Conservation (phyloP, 2,329 filamentous ascomycete species). For the Penicillium sp. region DNA sequence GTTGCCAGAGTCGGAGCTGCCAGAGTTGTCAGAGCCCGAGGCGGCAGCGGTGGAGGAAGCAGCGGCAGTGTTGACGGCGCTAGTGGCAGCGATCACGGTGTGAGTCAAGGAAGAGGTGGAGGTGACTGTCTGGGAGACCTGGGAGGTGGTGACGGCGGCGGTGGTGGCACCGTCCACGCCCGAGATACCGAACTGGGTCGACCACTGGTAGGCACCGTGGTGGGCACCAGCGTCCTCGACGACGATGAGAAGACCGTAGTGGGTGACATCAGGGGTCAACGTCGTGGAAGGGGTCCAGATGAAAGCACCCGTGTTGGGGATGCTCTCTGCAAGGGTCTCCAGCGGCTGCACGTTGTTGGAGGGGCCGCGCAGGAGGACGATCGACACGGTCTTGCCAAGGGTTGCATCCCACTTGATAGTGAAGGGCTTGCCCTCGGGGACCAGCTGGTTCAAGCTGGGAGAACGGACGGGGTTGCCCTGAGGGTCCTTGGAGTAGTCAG, state of each 20-base stretch:
- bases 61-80: conserved; percentile 7
- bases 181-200: conserved; percentile 56
- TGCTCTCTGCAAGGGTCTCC: conserved; percentile 47
- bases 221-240: conserved; percentile 50
- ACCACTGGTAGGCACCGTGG: conserved; percentile 49
- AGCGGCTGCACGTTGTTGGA: conserved; percentile 49
- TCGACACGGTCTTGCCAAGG: conserved; percentile 42
- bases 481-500: conserved; percentile 32
- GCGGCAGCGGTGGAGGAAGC: too few relatives aligned
- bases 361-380: conserved; percentile 56
- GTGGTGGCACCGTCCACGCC: conserved; percentile 13
- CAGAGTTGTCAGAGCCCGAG: too few relatives aligned
- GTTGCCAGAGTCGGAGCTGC: too few relatives aligned
- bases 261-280: conserved; percentile 45
- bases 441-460: conserved; percentile 48
- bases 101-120: conserved; percentile 3
- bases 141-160: conserved; percentile 5
- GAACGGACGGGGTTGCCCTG: conserved; percentile 51
- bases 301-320: conserved; percentile 52
- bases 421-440: conserved; percentile 52
- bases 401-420: conserved; percentile 53
- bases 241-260: conserved; percentile 58
- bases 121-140: conserved; percentile 4
- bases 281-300: conserved; percentile 48
- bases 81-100: conserved; percentile 1